A percentile compares a stretch with the other conserved stretches of the same genome.
Evolutionary conservation across 306 rosid genomes (phyloP).

Genomic region (Pueraria montana): DNA sequence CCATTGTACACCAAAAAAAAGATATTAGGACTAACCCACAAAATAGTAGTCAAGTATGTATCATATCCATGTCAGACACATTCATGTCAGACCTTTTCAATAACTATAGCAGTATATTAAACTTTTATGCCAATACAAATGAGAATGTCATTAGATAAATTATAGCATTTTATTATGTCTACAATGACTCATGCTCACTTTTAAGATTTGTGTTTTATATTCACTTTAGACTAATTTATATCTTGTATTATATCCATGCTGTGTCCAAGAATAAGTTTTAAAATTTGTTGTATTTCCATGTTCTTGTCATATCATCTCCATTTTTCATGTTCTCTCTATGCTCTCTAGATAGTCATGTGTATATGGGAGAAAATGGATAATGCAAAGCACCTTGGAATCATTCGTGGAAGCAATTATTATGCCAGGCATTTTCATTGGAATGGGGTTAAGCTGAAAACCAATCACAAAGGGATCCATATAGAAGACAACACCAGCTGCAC

Average conservation of each 20-base stretch:
- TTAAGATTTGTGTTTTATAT: not conserved
- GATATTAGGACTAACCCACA: too few relatives aligned
- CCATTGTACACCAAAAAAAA: too few relatives aligned
- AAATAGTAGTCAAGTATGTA: not conserved
- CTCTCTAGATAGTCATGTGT: not conserved
- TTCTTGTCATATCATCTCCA: not conserved
- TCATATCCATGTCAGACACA: not conserved
- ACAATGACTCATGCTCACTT: not conserved
- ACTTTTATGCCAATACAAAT: not conserved
- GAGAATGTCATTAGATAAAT: not conserved
- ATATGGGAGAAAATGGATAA: not conserved
- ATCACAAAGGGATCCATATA: slow-evolving; percentile 91
- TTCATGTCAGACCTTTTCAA: not conserved
- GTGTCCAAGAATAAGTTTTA: not conserved
- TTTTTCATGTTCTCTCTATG: not conserved
- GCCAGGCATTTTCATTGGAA: slow-evolving; percentile 83
- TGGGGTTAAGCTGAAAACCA: slow-evolving; percentile 94
- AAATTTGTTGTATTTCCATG: not conserved
- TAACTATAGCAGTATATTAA: not conserved
- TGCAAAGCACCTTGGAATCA: slow-evolving; percentile 79
- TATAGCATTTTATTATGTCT: not conserved
- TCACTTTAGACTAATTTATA: not conserved
- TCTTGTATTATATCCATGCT: not conserved
- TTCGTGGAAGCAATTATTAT: slow-evolving; percentile 83
- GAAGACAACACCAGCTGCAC: slow-evolving; percentile 93